These are phyloP conservation scores for Polytrichum formosum DNA, from an alignment of 225 moss, liverwort and hornwort genomes.

Conservation along the genomic window DNA sequence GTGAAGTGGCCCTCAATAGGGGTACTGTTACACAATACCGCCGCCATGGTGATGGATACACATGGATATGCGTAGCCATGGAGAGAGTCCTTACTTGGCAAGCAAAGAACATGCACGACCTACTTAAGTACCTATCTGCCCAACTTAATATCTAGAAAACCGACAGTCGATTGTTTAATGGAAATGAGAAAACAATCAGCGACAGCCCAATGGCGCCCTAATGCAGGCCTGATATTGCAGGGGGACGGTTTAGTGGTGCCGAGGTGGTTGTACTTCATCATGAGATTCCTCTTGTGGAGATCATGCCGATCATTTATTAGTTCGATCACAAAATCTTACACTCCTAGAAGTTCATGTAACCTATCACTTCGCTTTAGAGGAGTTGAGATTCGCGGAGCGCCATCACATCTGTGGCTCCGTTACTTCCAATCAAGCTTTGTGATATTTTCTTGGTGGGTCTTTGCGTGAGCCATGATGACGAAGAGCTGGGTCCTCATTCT, in stretches of 20 bases:
- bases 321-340: background rate
- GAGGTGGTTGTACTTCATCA: background rate
- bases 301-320: background rate
- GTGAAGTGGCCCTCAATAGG: too few relatives aligned
- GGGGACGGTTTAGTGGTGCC: background rate
- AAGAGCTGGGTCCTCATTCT: background rate
- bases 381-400: too few relatives aligned
- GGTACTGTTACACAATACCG: too few relatives aligned
- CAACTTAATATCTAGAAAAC: too few relatives aligned
- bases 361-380: background rate
- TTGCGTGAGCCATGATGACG: background rate
- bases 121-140: background rate
- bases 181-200: background rate
- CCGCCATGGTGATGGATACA: too few relatives aligned
- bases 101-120: background rate
- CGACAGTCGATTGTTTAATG: background rate
- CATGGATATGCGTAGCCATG: too few relatives aligned
- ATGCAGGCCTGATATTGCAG: background rate
- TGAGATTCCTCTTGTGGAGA: too few relatives aligned
- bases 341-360: background rate
- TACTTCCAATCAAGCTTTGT: too few relatives aligned
- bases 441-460: background rate
- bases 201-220: background rate
- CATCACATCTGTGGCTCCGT: too few relatives aligned
- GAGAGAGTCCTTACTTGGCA: background rate